Evolutionary conservation across 2,329 filamentous ascomycete species (phyloP), one percentile per base, ranked within the genome.

Genomic region (Sporothrix globosa): DNA sequence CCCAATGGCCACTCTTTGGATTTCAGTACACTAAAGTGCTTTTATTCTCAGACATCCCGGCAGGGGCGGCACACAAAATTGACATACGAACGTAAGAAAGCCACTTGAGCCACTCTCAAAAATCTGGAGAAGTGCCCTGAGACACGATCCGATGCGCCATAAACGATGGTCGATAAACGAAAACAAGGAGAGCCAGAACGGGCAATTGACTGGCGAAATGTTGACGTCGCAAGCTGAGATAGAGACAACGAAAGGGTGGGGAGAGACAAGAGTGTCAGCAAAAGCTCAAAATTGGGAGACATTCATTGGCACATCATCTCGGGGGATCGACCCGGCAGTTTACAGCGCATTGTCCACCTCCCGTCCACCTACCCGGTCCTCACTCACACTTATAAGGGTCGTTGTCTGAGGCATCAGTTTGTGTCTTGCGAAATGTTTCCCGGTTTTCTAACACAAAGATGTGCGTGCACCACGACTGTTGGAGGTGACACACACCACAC

Each of bases 251-350:
- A n/a, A 48, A 30, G 41, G 39, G 60, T 6, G 21, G 34, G 9
- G 24, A 65, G 60, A 6, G 19, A 61, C 14, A 44, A 61, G 39
- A 41, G 39, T 19, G 60, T 30, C 54, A 60, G 39, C 54, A n/a
- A 65, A 48, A 30, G n/a, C 44, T 65, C 41, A 50, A 50, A 30
- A 13, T 10, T 30, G 11, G 39, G 17, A 24, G 27, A 19, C 3
- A 19, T 11, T 34, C 27, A 30, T 27, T 7, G 17, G 17, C 46
- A 48, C 21, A 24, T 21, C 19, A 27, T 6, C 44, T 21, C 61
- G 61, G 44, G 61, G 58, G 61, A 67, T 67, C 30, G 48, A 41
- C 63, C 48, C 63, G 63, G 48, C 48, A 67, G 46, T 53, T 50
- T 50, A 9, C 61, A 34, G 39, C 44, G 46, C 44, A 48, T 48